Percentiles rank a stretch among this genome's conserved stretches.
phyloP scores from a whole-genome alignment of 2,329 filamentous ascomycete genomes.

The Claviceps fusiformis region DNA sequence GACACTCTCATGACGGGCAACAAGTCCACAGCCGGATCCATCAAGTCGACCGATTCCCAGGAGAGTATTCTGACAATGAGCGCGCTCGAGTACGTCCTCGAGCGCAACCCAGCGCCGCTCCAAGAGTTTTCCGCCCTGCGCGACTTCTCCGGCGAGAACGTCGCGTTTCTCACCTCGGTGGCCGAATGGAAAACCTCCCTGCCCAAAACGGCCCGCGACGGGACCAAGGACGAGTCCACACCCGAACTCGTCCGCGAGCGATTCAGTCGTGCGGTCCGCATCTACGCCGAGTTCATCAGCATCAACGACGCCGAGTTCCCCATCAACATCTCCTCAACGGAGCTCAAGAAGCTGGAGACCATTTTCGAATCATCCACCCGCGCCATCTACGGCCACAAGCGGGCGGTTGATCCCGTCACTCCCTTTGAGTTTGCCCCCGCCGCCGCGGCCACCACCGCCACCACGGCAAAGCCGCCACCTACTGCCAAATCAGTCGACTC shows the following conservation, averaged over 20 bases:
- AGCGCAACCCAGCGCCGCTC: conserved; percentile 43
- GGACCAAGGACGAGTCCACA: conserved; percentile 9
- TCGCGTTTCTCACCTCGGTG: conserved; percentile 50
- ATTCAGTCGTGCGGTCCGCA: conserved; percentile 44
- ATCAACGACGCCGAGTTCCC: conserved; percentile 47
- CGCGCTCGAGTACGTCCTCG: conserved; percentile 47
- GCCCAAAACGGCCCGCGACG: conserved; percentile 11
- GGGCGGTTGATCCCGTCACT: conserved; percentile 22
- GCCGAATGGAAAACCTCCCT: conserved; percentile 37
- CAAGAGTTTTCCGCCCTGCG: conserved; percentile 50
- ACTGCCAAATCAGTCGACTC: background rate
- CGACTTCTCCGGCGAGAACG: conserved; percentile 60
- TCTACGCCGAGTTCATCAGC: conserved; percentile 49
- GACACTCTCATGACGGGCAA: conserved; percentile 15
- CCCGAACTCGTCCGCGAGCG: conserved; percentile 26
- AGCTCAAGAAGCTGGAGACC: conserved; percentile 35
- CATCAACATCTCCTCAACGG: conserved; percentile 46
- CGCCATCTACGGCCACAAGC: conserved; percentile 23
- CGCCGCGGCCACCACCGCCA: background rate
- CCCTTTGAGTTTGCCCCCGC: conserved; percentile 20
- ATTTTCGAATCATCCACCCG: conserved; percentile 42
- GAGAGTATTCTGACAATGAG: conserved; percentile 43
- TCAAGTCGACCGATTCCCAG: conserved; percentile 11
- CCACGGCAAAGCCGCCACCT: background rate
- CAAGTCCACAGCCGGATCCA: conserved; percentile 14